These are phyloP conservation scores for Cymbopogon flexuosus DNA, from an alignment of 202 grass and related monocot species.

Conservation along the genomic window DNA sequence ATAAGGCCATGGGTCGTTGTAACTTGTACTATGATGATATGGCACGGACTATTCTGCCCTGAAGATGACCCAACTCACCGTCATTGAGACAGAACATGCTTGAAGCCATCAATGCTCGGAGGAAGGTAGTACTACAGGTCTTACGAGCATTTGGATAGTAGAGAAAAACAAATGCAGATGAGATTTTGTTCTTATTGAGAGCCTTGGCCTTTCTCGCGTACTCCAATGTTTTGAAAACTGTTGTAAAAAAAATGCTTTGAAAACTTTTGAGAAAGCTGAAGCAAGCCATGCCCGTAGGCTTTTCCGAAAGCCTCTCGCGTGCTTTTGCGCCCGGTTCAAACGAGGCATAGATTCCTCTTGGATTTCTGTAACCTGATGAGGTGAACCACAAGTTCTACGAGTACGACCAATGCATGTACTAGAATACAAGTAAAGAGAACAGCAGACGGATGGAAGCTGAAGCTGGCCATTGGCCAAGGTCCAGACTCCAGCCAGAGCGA, in stretches of 20 bases:
- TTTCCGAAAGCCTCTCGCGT: neutral
- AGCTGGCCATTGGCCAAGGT: neutral
- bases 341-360: slow-evolving; percentile 2
- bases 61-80: slow-evolving; percentile 10
- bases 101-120: slow-evolving; percentile 12
- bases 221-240: slow-evolving; percentile 23
- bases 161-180: neutral
- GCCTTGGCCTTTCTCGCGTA: slow-evolving; percentile 17
- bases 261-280: slow-evolving; percentile 28
- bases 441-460: neutral
- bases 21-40: slow-evolving; percentile 12
- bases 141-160: neutral
- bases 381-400: neutral
- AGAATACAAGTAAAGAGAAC: neutral
- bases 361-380: slow-evolving; percentile 11
- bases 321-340: slow-evolving; percentile 23
- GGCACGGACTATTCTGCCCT: neutral
- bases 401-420: neutral
- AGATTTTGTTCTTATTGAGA: neutral
- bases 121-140: neutral
- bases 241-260: slow-evolving; percentile 17
- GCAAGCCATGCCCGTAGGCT: slow-evolving; percentile 21
- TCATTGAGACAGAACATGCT: neutral
- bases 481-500: slow-evolving; percentile 12
- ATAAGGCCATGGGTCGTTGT: neutral